Base-by-base conservation (phyloP, 2,329 filamentous ascomycete genomes). In the Neocatenulostroma microsporum region DNA sequence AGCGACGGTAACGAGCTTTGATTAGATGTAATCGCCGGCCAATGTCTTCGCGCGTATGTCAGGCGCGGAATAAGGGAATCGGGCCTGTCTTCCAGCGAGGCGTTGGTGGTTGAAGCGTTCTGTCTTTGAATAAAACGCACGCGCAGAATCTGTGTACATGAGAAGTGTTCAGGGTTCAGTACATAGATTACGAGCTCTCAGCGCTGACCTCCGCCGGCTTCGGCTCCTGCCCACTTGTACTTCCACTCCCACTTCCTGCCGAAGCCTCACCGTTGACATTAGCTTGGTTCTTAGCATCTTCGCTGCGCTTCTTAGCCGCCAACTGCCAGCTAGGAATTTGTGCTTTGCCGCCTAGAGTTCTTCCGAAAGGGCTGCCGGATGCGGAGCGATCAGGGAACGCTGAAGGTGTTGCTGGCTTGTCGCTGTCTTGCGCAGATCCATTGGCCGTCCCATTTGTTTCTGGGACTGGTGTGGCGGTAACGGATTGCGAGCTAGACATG, bases 291-390 rank as follows among this genome's bases (percentile, higher is more conserved):
- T 65, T 66, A 4, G 61, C 57, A 36, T 70, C 64, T 17, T 58
- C 64, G 37, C 58, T 64, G 58, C 66, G 65, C 45, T 65, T 64
- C 21, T 66, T 66, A 1, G 69, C 69, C 4, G 63, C 62, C 58
- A 73, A 60, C 50, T 74, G 70, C 70, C 70, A 74, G 5, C 63
- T 64, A 5, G 70, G 70, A 31, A 74, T 74, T 1, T 66, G 62
- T 3, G 67, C 64, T 31, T 51, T 51, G 15, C 49, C 51, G 11
- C 48, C 47, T 19, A 58, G 47, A 21, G 47, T 32, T 24, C 51
- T 41, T 25, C 49, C 50, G 31, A 49, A 54, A 3, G 54, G 43
- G 35, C 28, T 45, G 26, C 21, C 36, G 35, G 29, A 30, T 40
- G 21, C 14, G 34, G 45, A 30, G 11, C 42, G 39, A 21, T 47